phyloP scores from a whole-genome alignment of 352 stramenopile genomes.

The Phytopythium oedochilum region DNA sequence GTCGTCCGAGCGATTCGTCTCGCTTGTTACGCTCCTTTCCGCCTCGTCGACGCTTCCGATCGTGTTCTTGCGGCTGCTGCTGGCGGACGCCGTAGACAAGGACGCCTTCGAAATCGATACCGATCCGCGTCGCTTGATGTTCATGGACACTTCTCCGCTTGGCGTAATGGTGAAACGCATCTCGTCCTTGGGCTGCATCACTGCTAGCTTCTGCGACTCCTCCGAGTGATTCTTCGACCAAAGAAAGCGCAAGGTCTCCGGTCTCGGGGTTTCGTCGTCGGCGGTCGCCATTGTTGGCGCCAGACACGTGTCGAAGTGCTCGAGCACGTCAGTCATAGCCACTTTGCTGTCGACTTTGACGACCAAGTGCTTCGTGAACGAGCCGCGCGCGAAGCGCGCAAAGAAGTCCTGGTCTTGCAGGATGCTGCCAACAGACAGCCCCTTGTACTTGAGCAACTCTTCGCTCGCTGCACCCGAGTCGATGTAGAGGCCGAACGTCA shows the following conservation, averaged over 20 bases:
- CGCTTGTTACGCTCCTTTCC: background rate
- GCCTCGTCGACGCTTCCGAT: background rate
- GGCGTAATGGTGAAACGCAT: constrained; percentile 40
- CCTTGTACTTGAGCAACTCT: constrained; percentile 77
- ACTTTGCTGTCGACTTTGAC: constrained; percentile 58
- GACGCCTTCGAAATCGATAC: background rate
- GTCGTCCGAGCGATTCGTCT: background rate
- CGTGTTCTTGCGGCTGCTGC: background rate
- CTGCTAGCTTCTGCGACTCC: constrained; percentile 8
- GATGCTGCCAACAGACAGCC: constrained; percentile 70
- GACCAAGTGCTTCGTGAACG: constrained; percentile 66
- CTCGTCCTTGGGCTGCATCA: constrained; percentile 44
- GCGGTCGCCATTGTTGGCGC: constrained; percentile 11
- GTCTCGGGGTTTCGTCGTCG: constrained; percentile 17
- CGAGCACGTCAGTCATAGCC: constrained; percentile 34
- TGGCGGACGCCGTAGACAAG: background rate
- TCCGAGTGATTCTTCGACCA: constrained; percentile 16
- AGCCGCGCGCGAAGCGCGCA: constrained; percentile 47
- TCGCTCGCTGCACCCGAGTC: constrained; percentile 57
- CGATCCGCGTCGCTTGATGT: constrained; percentile 31
- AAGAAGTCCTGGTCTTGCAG: constrained; percentile 77
- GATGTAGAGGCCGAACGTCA: constrained; percentile 64
- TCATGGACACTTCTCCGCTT: constrained; percentile 38
- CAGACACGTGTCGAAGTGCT: constrained; percentile 51
- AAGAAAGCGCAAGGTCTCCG: constrained; percentile 22